phyloP scores from a whole-genome alignment of 1,284 basidiomycete species.

The Gastroboletus turbinatus region DNA sequence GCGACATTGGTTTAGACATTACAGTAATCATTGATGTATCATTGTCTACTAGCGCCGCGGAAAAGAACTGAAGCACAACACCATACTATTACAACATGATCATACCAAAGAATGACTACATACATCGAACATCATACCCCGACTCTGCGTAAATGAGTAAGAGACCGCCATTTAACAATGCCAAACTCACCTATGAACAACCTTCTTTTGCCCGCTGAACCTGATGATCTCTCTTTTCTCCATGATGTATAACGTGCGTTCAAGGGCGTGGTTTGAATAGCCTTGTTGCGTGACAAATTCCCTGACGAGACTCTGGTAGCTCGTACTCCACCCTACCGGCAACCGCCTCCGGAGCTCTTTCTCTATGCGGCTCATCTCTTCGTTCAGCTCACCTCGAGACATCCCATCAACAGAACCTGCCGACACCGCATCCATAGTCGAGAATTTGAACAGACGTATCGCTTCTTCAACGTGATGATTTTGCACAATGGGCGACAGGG shows the following conservation, averaged over 20 bases:
- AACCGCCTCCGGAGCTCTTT: conserved; percentile 85
- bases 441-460: conserved; percentile 97
- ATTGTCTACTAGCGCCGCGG: neutral
- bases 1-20: conserved; percentile 28
- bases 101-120: neutral
- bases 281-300: conserved; percentile 96
- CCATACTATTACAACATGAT: neutral
- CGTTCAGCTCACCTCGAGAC: conserved; percentile 89
- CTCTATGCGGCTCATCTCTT: conserved; percentile 93
- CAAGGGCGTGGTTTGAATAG: conserved; percentile 88
- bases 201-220: conserved; percentile 63
- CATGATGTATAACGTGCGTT: conserved; percentile 87
- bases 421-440: conserved; percentile 98
- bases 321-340: conserved; percentile 96
- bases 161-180: neutral
- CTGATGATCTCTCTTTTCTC: conserved; percentile 95
- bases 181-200: conserved; percentile 43
- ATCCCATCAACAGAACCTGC: conserved; percentile 92
- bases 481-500: conserved; percentile 82
- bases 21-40: neutral
- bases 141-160: conserved; percentile 23
- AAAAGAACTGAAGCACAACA: neutral
- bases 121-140: conserved; percentile 23
- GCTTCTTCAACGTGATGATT: conserved; percentile 98
- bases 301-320: conserved; percentile 89